A percentile compares a stretch with the other conserved stretches of the same genome.
Conservation (phyloP, 805 yeast genomes). For the Barnettozyma populi region DNA sequence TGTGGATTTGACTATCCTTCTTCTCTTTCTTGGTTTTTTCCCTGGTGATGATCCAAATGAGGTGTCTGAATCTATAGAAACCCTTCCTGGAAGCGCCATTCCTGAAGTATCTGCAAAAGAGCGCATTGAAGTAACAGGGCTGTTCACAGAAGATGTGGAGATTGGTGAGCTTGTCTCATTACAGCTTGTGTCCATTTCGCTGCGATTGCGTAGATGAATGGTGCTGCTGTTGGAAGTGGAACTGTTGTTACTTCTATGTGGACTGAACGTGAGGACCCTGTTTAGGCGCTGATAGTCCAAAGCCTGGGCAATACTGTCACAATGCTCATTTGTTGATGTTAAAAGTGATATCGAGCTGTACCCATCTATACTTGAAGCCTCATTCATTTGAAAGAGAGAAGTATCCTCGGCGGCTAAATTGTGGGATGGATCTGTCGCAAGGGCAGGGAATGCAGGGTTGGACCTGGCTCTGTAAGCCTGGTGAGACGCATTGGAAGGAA, state of each 20-base stretch:
- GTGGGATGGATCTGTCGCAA: constrained; percentile 4
- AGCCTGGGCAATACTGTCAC: constrained; percentile 44
- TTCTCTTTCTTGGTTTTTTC: constrained; percentile 15
- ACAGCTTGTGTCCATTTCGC: constrained; percentile 7
- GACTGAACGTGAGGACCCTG: constrained; percentile 36
- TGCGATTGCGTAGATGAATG: constrained; percentile 3
- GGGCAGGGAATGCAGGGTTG: not conserved
- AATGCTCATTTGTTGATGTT: constrained; percentile 19
- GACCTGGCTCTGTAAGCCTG: constrained; percentile 19
- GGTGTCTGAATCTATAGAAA: constrained; percentile 10
- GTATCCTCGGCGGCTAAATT: constrained; percentile 10
- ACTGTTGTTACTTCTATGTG: not conserved
- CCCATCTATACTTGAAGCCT: constrained; percentile 16
- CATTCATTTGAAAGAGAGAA: constrained; percentile 14
- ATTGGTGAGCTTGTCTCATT: not conserved
- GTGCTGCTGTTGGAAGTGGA: not conserved
- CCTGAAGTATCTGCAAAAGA: constrained; percentile 1
- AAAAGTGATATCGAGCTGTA: not conserved
- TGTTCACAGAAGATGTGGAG: not conserved
- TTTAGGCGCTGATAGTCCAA: constrained; percentile 37
- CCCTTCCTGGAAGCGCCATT: not conserved
- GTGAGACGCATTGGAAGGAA: constrained; percentile 31
- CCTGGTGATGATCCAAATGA: constrained; percentile 9
- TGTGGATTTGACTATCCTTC: constrained; percentile 26
- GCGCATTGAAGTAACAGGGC: constrained; percentile 4